Conservation (phyloP, 139 green algal genomes). For the Micromonas pusilla region DNA sequence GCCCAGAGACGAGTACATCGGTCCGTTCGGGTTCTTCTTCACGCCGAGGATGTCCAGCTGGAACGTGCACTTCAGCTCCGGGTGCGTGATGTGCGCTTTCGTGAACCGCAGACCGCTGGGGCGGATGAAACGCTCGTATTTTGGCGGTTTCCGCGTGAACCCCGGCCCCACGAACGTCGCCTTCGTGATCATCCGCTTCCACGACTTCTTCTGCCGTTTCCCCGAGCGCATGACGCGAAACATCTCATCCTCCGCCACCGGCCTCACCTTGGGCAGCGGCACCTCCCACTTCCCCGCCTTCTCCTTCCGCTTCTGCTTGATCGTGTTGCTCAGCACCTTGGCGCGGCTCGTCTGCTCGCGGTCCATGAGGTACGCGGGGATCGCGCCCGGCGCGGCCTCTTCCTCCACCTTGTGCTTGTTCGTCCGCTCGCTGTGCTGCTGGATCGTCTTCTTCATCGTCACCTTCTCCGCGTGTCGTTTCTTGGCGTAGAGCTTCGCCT, state of each 20-base stretch:
- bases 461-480: slow-evolving; percentile 95
- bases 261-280: slow-evolving; percentile 93
- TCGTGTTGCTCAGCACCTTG: slow-evolving; percentile 98
- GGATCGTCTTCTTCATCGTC: slow-evolving; percentile 97
- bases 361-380: slow-evolving; percentile 97
- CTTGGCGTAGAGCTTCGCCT: slow-evolving; percentile 97
- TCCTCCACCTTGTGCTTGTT: slow-evolving; percentile 89
- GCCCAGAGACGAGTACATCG: slow-evolving; percentile 88
- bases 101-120: slow-evolving; percentile 94
- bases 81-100: slow-evolving; percentile 97
- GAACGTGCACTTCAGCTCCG: slow-evolving; percentile 97
- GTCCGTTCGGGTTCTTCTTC: slow-evolving; percentile 99
- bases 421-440: slow-evolving; percentile 92
- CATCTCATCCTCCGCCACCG: slow-evolving; percentile 98
- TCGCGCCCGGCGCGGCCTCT: slow-evolving; percentile 66
- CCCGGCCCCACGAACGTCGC: slow-evolving; percentile 91
- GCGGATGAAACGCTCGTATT: slow-evolving; percentile 99
- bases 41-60: slow-evolving; percentile 94
- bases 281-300: slow-evolving; percentile 99
- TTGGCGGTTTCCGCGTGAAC: slow-evolving; percentile 98
- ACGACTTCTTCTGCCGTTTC: slow-evolving; percentile 76
- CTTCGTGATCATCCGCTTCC: slow-evolving; percentile 99
- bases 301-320: slow-evolving; percentile 99
- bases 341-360: slow-evolving; percentile 91
- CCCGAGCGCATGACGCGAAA: slow-evolving; percentile 88